phyloP scores from a whole-genome alignment of 148 eudicot genomes.

The Dianthus caryophyllus region DNA sequence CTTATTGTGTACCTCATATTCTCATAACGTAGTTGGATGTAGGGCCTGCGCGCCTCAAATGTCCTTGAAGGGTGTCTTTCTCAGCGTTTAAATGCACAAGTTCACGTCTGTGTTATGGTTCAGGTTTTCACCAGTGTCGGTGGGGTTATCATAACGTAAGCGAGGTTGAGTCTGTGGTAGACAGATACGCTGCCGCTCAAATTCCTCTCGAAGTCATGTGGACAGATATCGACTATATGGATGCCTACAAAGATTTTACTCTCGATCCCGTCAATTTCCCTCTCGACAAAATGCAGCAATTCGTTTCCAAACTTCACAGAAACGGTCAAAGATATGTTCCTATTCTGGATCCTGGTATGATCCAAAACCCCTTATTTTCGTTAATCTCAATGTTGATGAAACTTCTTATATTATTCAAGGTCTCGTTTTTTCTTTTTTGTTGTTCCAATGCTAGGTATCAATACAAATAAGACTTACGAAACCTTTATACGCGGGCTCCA shows the following conservation, averaged over 20 bases:
- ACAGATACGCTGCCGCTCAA: slow-evolving; percentile 27
- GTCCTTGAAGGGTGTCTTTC: background rate
- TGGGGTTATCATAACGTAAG: slow-evolving; percentile 36
- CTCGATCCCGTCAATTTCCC: slow-evolving; percentile 45
- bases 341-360: slow-evolving; percentile 47
- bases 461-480: slow-evolving; percentile 33
- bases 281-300: slow-evolving; percentile 31
- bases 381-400: background rate
- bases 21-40: background rate
- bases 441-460: slow-evolving; percentile 30
- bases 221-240: slow-evolving; percentile 61
- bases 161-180: slow-evolving; percentile 38
- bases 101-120: background rate
- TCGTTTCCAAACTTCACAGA: slow-evolving; percentile 36
- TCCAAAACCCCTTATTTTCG: background rate
- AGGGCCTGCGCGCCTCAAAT: background rate
- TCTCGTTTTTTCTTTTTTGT: background rate
- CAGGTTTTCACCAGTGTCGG: slow-evolving; percentile 54
- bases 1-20: too few species aligned
- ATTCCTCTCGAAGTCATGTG: slow-evolving; percentile 54
- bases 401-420: background rate
- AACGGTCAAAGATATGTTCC: slow-evolving; percentile 43
- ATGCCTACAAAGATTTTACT: slow-evolving; percentile 42
- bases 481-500: slow-evolving; percentile 38
- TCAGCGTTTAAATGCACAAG: background rate